These are phyloP conservation scores for Colletotrichum sp. DNA, from an alignment of 2,329 filamentous ascomycete species.

Conservation along the genomic window DNA sequence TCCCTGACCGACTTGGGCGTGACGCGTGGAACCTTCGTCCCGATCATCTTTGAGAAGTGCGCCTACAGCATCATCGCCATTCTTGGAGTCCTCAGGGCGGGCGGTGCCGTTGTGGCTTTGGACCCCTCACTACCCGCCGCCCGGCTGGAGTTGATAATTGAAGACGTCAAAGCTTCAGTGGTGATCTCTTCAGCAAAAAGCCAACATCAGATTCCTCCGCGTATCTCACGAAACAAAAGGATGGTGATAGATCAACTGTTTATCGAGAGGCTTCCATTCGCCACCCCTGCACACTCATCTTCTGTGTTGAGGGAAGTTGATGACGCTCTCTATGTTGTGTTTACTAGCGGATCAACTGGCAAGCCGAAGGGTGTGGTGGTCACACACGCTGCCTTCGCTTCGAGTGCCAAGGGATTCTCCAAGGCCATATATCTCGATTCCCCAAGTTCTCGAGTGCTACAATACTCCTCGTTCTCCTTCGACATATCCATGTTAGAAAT, in stretches of 20 bases:
- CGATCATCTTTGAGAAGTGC: constrained; percentile 10
- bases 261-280: neutral
- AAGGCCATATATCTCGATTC: neutral
- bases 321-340: neutral
- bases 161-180: neutral
- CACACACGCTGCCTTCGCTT: neutral
- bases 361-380: constrained; percentile 16
- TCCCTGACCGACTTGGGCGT: constrained; percentile 15
- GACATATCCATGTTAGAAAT: constrained; percentile 44
- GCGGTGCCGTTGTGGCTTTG: neutral
- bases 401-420: neutral
- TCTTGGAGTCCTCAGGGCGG: neutral
- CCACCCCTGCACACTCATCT: neutral
- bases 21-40: constrained; percentile 13
- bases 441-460: constrained; percentile 28
- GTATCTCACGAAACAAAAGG: neutral
- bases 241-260: neutral
- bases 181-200: neutral
- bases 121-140: neutral
- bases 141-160: neutral
- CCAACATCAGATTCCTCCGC: neutral
- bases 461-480: constrained; percentile 45
- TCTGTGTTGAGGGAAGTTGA: neutral
- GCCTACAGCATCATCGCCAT: constrained; percentile 2
- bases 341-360: constrained; percentile 10